Evolutionary conservation across 2,329 filamentous ascomycete genomes (phyloP).

Genomic region (Xylaria sp.): DNA sequence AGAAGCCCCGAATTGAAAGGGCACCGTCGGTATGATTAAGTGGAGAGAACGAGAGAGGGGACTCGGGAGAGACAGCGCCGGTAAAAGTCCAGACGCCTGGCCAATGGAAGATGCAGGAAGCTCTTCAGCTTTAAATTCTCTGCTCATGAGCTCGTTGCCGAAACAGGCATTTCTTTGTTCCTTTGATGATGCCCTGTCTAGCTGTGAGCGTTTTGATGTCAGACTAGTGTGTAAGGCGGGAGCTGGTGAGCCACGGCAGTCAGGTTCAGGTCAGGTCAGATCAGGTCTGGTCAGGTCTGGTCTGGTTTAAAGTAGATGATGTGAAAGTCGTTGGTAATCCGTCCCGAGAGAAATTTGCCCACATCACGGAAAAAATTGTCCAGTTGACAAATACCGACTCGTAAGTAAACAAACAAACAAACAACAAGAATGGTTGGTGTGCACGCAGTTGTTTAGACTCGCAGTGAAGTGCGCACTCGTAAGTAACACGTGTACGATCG

Average conservation of each 20-base stretch:
- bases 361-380: background rate
- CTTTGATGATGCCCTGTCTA: background rate
- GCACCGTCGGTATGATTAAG: too few species aligned
- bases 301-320: too few species aligned
- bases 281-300: too few species aligned
- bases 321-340: too few species aligned
- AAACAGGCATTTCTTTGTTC: background rate
- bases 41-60: too few species aligned
- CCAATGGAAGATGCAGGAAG: slow-evolving; percentile 8
- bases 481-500: background rate
- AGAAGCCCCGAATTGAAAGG: too few species aligned
- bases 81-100: slow-evolving; percentile 2
- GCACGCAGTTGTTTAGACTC: background rate
- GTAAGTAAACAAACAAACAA: background rate
- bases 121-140: slow-evolving; percentile 11
- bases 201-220: background rate
- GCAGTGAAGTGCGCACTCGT: too few species aligned
- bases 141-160: too few species aligned
- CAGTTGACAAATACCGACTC: too few species aligned
- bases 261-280: too few species aligned
- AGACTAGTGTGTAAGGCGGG: background rate
- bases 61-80: background rate
- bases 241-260: background rate
- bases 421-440: background rate
- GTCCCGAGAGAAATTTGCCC: background rate